Base-by-base conservation (phyloP, 2,329 filamentous ascomycete genomes). In the Beauveria pseudobassiana region DNA sequence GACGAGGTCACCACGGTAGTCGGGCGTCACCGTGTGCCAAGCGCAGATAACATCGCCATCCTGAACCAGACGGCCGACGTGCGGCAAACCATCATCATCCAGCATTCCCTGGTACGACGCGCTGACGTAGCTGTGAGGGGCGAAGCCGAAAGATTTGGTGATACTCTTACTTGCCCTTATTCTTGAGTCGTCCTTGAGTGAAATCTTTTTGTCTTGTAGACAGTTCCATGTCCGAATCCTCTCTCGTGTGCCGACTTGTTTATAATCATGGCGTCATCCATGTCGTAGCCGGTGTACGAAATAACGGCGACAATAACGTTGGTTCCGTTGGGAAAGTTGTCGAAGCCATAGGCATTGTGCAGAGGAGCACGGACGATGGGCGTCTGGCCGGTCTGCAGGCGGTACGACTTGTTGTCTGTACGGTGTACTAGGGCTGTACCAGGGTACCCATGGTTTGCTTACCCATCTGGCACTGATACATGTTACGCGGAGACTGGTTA, bases 251-350 rank as follows among this genome's bases (percentile, higher is more conserved):
- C 87, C 22, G 92, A 96, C 75, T 98, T 98, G 81, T 98, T 98
- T 72, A 99, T 82, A 72, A 99, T 98, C 93, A 98, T 98, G 73
- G 95, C 95, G 77, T 99, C 95, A 81, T 99, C 95, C 95, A 99
- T 99, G 82, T 99, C 95, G 77, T 98, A 99, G 57, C 93, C 95
- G 2, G 93, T 98, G 75, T 99, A 99, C 0, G 93, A 97, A 65
- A 99, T 96, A 74, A 99, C 96, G 63, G 95, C 95, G 63, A 99
- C 95, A 45, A 98, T 87, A 9, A 92, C 91, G 70, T 99, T 99
- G 70, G 87, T 93, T 30, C 95, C 95, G 72, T 98, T 97, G 60
- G 95, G 95, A 75, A 97, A 99, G 76, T 98, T 98, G 78, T 99
- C 95, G 64, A 98, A 87, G 22, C 93, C 95, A 71, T 99, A 99